These are phyloP conservation scores for Dendrobium huoshanense DNA, from an alignment of 106 monocot species.

Conservation along the genomic window DNA sequence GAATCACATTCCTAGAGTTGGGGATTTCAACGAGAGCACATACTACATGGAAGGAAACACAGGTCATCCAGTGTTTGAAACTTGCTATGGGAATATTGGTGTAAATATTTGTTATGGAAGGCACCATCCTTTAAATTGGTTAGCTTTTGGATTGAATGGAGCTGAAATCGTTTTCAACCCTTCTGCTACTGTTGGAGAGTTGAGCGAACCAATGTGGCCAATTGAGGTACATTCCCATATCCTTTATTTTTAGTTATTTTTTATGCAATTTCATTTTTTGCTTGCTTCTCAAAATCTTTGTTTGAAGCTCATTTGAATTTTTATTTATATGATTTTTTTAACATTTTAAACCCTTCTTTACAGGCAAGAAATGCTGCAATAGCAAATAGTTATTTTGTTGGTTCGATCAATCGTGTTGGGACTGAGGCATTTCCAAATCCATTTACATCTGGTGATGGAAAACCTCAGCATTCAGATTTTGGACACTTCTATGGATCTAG, in stretches of 20 bases:
- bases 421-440: slow-evolving; percentile 86
- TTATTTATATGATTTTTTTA: too few species aligned
- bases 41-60: slow-evolving; percentile 97
- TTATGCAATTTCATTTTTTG: background rate
- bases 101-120: slow-evolving; percentile 96
- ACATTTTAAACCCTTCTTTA: background rate
- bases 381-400: slow-evolving; percentile 84
- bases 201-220: slow-evolving; percentile 97
- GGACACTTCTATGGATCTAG: slow-evolving; percentile 95
- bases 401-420: slow-evolving; percentile 89
- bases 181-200: slow-evolving; percentile 94
- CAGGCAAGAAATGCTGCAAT: slow-evolving; percentile 95
- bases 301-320: too few species aligned
- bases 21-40: slow-evolving; percentile 96
- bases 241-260: background rate
- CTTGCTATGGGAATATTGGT: slow-evolving; percentile 80
- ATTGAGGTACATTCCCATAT: slow-evolving; percentile 53
- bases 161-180: slow-evolving; percentile 99
- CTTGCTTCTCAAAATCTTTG: background rate
- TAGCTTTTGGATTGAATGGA: slow-evolving; percentile 90
- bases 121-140: slow-evolving; percentile 92
- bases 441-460: slow-evolving; percentile 95
- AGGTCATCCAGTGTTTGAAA: slow-evolving; percentile 95
- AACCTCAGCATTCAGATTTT: slow-evolving; percentile 74
- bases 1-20: slow-evolving; percentile 99